Conservation (phyloP, 2,329 filamentous ascomycete genomes). For the Didymella pinodella region DNA sequence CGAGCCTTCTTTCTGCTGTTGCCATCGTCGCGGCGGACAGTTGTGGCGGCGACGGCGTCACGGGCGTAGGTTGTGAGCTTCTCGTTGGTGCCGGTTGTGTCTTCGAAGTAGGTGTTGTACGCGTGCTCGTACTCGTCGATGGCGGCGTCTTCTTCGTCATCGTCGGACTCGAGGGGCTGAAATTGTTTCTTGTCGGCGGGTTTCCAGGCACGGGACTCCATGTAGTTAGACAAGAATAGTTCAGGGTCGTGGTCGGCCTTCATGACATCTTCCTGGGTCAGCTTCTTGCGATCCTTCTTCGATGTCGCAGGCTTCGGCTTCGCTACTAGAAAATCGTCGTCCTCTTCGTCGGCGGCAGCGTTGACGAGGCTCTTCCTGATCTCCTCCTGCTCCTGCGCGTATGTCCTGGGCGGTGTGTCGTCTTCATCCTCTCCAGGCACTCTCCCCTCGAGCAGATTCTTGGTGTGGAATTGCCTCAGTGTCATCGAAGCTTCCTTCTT, state of each 20-base stretch:
- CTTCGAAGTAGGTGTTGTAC: conserved; percentile 96
- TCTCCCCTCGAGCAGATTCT: conserved; percentile 81
- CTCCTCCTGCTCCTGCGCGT: conserved; percentile 86
- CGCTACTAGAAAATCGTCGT: conserved; percentile 77
- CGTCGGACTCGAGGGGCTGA: conserved; percentile 89
- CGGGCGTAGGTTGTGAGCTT: conserved; percentile 87
- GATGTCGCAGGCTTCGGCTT: conserved; percentile 62
- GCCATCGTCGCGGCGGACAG: conserved; percentile 83
- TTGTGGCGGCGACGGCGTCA: conserved; percentile 81
- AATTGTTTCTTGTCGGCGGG: conserved; percentile 71
- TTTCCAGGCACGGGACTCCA: conserved; percentile 91
- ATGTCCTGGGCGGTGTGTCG: conserved; percentile 70
- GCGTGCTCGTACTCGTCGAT: conserved; percentile 91
- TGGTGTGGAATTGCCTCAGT: conserved; percentile 88
- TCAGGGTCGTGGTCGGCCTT: conserved; percentile 89
- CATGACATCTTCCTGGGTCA: conserved; percentile 66
- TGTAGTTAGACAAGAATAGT: conserved; percentile 91
- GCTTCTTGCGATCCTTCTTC: conserved; percentile 45
- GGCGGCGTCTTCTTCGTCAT: conserved; percentile 75
- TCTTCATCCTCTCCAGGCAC: conserved; percentile 66
- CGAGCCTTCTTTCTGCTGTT: conserved; percentile 79
- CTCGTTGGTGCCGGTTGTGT: conserved; percentile 87
- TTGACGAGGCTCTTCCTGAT: conserved; percentile 79
- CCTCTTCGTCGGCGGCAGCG: conserved; percentile 64
- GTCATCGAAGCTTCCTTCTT: conserved; percentile 86